phyloP scores from a whole-genome alignment of 805 yeast genomes.

The Candida tammaniensis region DNA sequence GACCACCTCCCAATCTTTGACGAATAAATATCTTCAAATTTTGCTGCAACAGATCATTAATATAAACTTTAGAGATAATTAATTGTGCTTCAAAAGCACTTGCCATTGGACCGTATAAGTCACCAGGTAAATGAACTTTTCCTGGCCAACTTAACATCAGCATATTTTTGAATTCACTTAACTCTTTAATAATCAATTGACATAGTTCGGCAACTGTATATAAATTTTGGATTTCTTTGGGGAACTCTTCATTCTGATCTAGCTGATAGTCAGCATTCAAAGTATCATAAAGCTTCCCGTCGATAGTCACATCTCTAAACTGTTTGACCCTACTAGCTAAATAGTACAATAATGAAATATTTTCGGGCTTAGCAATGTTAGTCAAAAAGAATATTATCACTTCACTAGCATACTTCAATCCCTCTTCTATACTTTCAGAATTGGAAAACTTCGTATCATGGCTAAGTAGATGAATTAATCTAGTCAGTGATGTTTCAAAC shows the following conservation, averaged over 20 bases:
- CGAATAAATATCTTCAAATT: slow-evolving; percentile 31
- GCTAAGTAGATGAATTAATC: slow-evolving; percentile 67
- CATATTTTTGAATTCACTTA: slow-evolving; percentile 63
- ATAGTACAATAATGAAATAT: slow-evolving; percentile 71
- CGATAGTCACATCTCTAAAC: slow-evolving; percentile 56
- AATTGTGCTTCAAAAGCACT: slow-evolving; percentile 56
- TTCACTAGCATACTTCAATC: slow-evolving; percentile 41
- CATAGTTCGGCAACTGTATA: slow-evolving; percentile 73
- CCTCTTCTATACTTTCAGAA: slow-evolving; percentile 8
- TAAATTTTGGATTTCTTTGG: slow-evolving; percentile 37
- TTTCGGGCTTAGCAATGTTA: slow-evolving; percentile 59
- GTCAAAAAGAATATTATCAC: slow-evolving; percentile 61
- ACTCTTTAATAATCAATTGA: slow-evolving; percentile 59
- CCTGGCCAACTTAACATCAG: slow-evolving; percentile 80
- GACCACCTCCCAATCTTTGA: slow-evolving; percentile 22
- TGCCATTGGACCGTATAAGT: slow-evolving; percentile 61
- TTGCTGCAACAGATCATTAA: slow-evolving; percentile 46
- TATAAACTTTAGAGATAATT: slow-evolving; percentile 52
- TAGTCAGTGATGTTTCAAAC: slow-evolving; percentile 65
- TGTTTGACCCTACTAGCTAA: slow-evolving; percentile 77
- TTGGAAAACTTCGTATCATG: slow-evolving; percentile 59
- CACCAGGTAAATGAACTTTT: slow-evolving; percentile 65
- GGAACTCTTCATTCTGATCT: slow-evolving; percentile 14
- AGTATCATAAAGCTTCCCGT: slow-evolving; percentile 24
- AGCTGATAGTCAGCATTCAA: slow-evolving; percentile 13